Percentiles rank a stretch among this genome's conserved stretches.
Evolutionary conservation across 164 flowering plant species (phyloP).

Genomic region (Brasenia schreberi): DNA sequence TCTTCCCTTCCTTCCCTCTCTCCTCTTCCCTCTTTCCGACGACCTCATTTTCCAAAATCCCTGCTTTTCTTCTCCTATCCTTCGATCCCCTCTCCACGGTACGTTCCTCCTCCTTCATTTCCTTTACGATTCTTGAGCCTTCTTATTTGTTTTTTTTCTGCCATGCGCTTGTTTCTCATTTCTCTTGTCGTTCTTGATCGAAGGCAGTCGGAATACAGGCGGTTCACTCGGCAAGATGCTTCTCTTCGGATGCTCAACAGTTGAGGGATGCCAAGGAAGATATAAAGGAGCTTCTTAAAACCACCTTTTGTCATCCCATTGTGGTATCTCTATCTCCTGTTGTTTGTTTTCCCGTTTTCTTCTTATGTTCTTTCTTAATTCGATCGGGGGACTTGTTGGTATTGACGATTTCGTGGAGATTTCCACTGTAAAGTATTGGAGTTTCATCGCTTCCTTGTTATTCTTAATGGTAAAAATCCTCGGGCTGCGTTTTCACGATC

Average conservation of each 20-base stretch:
- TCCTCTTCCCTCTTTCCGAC: too few relatives aligned
- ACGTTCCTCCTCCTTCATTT: not conserved
- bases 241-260: slow-evolving; percentile 63
- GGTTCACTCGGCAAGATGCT: slow-evolving; percentile 10
- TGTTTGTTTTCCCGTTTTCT: not conserved
- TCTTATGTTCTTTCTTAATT: too few relatives aligned
- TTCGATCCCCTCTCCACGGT: not conserved
- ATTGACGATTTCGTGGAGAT: too few relatives aligned
- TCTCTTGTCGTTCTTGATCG: not conserved
- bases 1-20: not conserved
- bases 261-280: slow-evolving; percentile 74
- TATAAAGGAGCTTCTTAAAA: slow-evolving; percentile 57
- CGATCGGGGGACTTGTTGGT: too few relatives aligned
- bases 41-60: not conserved
- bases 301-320: slow-evolving; percentile 75
- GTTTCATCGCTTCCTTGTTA: too few relatives aligned
- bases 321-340: slow-evolving; percentile 25
- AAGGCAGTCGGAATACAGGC: not conserved
- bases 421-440: too few relatives aligned
- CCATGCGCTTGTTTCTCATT: not conserved
- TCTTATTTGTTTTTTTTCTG: not conserved
- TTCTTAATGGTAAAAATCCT: too few relatives aligned
- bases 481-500: too few relatives aligned
- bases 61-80: not conserved
- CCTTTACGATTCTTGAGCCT: not conserved